phyloP scores from a whole-genome alignment of 306 rosid species.

The Malus domestica region ASM211411v1 NC_041801.1:170501-171000 shows the following conservation, averaged over 20 bases:
- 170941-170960: constrained; percentile 52
- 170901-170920: constrained; percentile 82
- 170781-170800: constrained; percentile 80
- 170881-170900: constrained; percentile 80
- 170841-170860: constrained; percentile 46
- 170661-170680: constrained; percentile 97
- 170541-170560: neutral
- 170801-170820: constrained; percentile 50
- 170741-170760: constrained; percentile 79
- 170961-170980: constrained; percentile 76
- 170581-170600: constrained; percentile 89
- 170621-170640: constrained; percentile 94
- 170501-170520: neutral
- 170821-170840: constrained; percentile 46
- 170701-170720: constrained; percentile 91
- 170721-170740: constrained; percentile 96
- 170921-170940: constrained; percentile 89
- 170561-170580: constrained; percentile 50
- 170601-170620: constrained; percentile 98
- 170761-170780: constrained; percentile 61
- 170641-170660: constrained; percentile 92
- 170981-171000: constrained; percentile 58
- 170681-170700: constrained; percentile 92
- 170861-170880: constrained; percentile 62
- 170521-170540: neutral